Percentiles rank a stretch among this genome's conserved stretches.
phyloP scores from a whole-genome alignment of 2,329 filamentous ascomycete species.

The Xylariales sp. region DNA sequence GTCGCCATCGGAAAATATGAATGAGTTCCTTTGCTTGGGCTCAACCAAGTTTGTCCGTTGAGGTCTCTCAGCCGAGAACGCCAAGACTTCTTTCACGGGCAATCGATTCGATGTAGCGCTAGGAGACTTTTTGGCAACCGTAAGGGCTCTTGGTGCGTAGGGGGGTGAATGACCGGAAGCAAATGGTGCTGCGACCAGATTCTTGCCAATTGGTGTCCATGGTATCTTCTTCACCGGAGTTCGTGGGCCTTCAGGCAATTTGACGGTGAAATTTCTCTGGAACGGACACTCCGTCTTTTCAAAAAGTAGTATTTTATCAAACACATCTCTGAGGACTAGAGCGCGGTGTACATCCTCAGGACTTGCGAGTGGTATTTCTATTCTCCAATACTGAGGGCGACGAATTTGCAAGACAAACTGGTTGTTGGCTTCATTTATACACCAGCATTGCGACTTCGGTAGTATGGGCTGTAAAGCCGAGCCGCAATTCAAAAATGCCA shows the following conservation, averaged over 20 bases:
- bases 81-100: no score
- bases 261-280: constrained; percentile 68
- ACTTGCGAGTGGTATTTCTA: constrained; percentile 70
- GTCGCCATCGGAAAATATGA: no score
- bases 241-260: constrained; percentile 64
- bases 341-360: constrained; percentile 61
- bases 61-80: no score
- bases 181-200: constrained; percentile 32
- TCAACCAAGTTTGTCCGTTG: no score
- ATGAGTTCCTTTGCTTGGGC: no score
- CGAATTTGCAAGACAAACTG: constrained; percentile 84
- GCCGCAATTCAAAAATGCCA: constrained; percentile 84
- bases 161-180: constrained; percentile 15
- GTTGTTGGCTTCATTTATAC: constrained; percentile 74
- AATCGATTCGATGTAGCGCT: no score
- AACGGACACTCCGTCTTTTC: constrained; percentile 89
- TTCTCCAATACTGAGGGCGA: constrained; percentile 81
- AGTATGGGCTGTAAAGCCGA: constrained; percentile 81
- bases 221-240: constrained; percentile 63
- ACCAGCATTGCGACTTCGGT: constrained; percentile 90
- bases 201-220: constrained; percentile 57
- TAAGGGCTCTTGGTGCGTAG: constrained; percentile 14
- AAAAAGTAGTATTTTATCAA: constrained; percentile 73
- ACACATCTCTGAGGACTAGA: constrained; percentile 62
- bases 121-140: no score